Evolutionary conservation across 352 stramenopile species (phyloP).

Genomic region (Aphanomyces astaci): DNA sequence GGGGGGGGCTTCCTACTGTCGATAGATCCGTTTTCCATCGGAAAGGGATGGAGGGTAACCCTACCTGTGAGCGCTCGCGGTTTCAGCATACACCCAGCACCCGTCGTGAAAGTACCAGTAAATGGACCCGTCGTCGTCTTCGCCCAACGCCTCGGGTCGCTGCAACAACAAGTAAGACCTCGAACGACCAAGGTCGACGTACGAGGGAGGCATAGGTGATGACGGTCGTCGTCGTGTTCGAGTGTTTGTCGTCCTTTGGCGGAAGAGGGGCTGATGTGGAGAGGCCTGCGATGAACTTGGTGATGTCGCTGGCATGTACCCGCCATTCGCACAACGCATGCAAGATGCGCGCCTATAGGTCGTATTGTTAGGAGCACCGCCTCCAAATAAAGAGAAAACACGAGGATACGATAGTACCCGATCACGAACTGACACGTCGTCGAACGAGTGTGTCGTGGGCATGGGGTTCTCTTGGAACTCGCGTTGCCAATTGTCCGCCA

Average conservation of each 20-base stretch:
- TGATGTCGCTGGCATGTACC: conserved; percentile 72
- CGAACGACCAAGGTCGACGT: conserved; percentile 8
- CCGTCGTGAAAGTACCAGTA: conserved; percentile 85
- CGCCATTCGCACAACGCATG: conserved; percentile 80
- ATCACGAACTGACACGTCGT: conserved; percentile 47
- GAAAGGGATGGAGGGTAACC: background rate
- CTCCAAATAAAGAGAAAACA: too few species aligned
- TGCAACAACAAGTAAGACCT: conserved; percentile 24
- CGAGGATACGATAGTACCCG: conserved; percentile 36
- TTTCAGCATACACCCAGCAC: conserved; percentile 80
- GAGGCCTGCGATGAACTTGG: conserved; percentile 53
- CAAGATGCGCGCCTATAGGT: conserved; percentile 71
- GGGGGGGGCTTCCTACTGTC: background rate
- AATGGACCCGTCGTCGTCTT: conserved; percentile 57
- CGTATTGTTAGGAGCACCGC: too few species aligned
- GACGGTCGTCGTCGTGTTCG: conserved; percentile 30
- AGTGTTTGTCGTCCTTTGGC: conserved; percentile 49
- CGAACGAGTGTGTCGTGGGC: conserved; percentile 43
- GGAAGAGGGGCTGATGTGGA: background rate
- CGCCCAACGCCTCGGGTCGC: conserved; percentile 56
- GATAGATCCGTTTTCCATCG: background rate
- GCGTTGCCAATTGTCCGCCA: conserved; percentile 68
- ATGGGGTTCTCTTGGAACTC: conserved; percentile 64
- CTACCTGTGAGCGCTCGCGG: background rate
- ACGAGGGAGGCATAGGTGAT: conserved; percentile 47